Percentiles rank a stretch among this genome's conserved stretches.
phyloP scores from a whole-genome alignment of 495 filamentous ascomycete species.

The Parmelia sp. region DNA sequence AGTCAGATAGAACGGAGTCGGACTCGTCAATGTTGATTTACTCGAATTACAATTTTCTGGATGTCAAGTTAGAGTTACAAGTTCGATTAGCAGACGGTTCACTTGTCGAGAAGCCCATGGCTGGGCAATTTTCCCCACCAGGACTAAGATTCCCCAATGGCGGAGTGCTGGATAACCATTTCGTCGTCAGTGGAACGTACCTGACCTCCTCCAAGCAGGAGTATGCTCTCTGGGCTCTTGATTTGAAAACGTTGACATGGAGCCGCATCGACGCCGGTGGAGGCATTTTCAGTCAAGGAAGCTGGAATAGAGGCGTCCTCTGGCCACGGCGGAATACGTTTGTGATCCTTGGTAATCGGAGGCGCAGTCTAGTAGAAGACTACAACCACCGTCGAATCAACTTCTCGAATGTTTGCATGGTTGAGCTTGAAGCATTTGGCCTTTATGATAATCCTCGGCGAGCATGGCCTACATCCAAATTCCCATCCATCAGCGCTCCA shows the following conservation, averaged over 20 bases:
- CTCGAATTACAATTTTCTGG: slow-evolving; percentile 97
- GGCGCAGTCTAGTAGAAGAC: slow-evolving; percentile 90
- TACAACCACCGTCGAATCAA: slow-evolving; percentile 98
- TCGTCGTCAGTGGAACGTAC: slow-evolving; percentile 94
- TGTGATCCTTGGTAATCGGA: slow-evolving; percentile 88
- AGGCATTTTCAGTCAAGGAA: slow-evolving; percentile 86
- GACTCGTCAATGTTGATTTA: slow-evolving; percentile 91
- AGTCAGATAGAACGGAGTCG: slow-evolving; percentile 45
- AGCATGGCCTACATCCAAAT: slow-evolving; percentile 68
- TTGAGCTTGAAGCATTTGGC: slow-evolving; percentile 93
- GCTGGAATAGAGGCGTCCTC: slow-evolving; percentile 91
- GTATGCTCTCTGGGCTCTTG: slow-evolving; percentile 94
- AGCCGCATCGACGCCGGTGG: slow-evolving; percentile 93
- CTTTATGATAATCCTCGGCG: slow-evolving; percentile 89
- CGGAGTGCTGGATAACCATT: slow-evolving; percentile 86
- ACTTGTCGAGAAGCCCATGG: slow-evolving; percentile 82
- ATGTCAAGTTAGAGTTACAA: slow-evolving; percentile 92
- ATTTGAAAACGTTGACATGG: slow-evolving; percentile 83
- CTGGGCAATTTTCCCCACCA: slow-evolving; percentile 76
- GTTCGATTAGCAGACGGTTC: slow-evolving; percentile 78
- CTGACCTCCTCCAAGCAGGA: slow-evolving; percentile 96
- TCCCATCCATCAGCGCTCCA: slow-evolving; percentile 72
- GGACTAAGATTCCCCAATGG: slow-evolving; percentile 93
- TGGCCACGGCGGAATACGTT: slow-evolving; percentile 92
- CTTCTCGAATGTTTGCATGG: slow-evolving; percentile 91